A percentile compares a stretch with the other conserved stretches of the same genome.
Evolutionary conservation across 108 stramenopile genomes (phyloP).

Genomic region (Nitzschia inconspicua): DNA sequence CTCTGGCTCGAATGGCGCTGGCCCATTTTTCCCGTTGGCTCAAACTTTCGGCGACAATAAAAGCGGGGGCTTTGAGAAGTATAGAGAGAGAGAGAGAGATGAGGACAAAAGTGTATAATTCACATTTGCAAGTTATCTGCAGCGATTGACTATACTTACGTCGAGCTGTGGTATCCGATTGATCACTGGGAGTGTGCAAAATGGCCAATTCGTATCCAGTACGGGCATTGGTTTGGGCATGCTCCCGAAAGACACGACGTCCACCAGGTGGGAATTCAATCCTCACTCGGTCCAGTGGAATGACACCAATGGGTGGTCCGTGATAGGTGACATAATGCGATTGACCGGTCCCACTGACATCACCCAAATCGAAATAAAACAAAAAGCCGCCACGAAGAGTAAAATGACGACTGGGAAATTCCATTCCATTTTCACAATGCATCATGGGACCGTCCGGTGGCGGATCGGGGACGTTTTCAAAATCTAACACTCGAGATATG

Average conservation of each 20-base stretch:
- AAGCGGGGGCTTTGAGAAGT: slow-evolving; percentile 46
- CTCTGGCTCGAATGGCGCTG: slow-evolving; percentile 50
- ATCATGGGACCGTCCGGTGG: slow-evolving; percentile 61
- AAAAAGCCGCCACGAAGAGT: slow-evolving; percentile 66
- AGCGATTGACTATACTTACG: no score
- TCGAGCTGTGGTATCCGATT: slow-evolving; percentile 8
- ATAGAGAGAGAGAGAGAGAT: no score
- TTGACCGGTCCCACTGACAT: slow-evolving; percentile 38
- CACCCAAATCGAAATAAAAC: slow-evolving; percentile 57
- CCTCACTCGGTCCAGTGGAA: slow-evolving; percentile 60
- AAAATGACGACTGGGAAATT: slow-evolving; percentile 63
- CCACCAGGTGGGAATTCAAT: slow-evolving; percentile 83
- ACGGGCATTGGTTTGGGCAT: slow-evolving; percentile 73
- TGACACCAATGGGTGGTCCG: slow-evolving; percentile 54
- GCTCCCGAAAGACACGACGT: slow-evolving; percentile 82
- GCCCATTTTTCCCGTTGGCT: slow-evolving; percentile 66
- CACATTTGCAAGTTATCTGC: no score
- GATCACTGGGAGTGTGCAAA: slow-evolving; percentile 26
- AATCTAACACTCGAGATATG: slow-evolving; percentile 76
- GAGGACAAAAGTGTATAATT: no score
- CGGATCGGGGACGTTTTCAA: slow-evolving; percentile 52
- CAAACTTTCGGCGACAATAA: slow-evolving; percentile 65
- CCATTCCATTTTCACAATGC: slow-evolving; percentile 48
- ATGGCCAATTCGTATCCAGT: slow-evolving; percentile 79
- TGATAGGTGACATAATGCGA: slow-evolving; percentile 33